Evolutionary conservation across 208 protist genomes (phyloP).

Genomic region (Acanthamoeba triangularis): DNA sequence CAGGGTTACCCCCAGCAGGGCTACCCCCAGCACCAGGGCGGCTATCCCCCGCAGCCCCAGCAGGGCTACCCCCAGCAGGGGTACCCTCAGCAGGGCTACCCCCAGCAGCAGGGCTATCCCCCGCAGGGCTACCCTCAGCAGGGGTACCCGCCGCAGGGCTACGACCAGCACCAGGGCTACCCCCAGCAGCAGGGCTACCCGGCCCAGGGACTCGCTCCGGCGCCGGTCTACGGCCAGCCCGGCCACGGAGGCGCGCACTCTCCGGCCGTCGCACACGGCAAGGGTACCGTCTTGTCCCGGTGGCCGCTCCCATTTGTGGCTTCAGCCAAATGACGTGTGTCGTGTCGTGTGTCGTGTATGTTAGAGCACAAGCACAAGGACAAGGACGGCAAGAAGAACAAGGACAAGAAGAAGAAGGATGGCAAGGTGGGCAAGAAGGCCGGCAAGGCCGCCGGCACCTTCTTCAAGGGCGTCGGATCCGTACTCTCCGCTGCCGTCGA

Average conservation of each 20-base stretch:
- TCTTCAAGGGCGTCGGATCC: not conserved
- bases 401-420: too few relatives aligned
- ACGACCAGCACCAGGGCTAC: not conserved
- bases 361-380: too few relatives aligned
- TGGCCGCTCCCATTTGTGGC: too few relatives aligned
- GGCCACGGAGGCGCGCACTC: not conserved
- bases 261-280: not conserved
- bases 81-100: conserved; percentile 9
- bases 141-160: not conserved
- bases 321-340: too few relatives aligned
- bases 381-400: conserved; percentile 2
- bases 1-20: not conserved
- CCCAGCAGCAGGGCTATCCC: conserved; percentile 1
- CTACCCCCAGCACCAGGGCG: not conserved
- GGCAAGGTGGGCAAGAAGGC: not conserved
- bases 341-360: not conserved
- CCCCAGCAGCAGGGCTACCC: conserved; percentile 17
- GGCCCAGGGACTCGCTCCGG: not conserved
- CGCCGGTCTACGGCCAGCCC: not conserved
- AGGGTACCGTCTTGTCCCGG: not conserved
- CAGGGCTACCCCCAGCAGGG: not conserved
- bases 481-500: not conserved
- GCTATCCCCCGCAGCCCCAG: not conserved
- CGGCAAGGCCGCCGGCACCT: not conserved
- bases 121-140: conserved; percentile 17